phyloP scores from a whole-genome alignment of 441 rosid species.

The Melastoma candidum region DNA sequence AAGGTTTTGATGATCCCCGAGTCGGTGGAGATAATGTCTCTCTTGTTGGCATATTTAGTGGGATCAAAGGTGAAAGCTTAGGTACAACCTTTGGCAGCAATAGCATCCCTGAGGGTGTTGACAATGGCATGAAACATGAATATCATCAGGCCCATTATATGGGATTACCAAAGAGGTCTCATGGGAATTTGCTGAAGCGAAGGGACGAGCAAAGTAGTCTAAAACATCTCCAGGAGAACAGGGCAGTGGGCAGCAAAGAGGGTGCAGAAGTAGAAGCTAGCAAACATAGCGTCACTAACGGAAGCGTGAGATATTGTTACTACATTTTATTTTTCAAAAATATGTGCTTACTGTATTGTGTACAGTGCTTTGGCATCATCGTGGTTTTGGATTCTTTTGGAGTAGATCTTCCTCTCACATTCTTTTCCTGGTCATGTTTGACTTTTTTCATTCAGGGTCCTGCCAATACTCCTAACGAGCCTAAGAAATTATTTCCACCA shows the following conservation, averaged over 20 bases:
- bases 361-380: too few species aligned
- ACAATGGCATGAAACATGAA: conserved; percentile 27
- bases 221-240: conserved; percentile 29
- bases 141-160: conserved; percentile 28
- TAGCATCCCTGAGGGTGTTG: conserved; percentile 23
- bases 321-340: too few species aligned
- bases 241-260: conserved; percentile 25
- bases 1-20: conserved; percentile 34
- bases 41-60: conserved; percentile 27
- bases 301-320: conserved; percentile 45
- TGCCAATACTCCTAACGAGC: too few species aligned
- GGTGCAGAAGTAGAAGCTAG: conserved; percentile 30
- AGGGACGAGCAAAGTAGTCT: conserved; percentile 26
- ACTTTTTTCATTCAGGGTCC: too few species aligned
- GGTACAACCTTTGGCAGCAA: conserved; percentile 31
- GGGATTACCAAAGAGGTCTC: conserved; percentile 39
- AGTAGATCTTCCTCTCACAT: too few species aligned
- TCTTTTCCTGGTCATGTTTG: too few species aligned
- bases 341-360: too few species aligned
- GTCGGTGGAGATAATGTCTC: conserved; percentile 22
- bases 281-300: conserved; percentile 26
- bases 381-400: too few species aligned
- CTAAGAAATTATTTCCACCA: too few species aligned
- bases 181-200: conserved; percentile 31
- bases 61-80: conserved; percentile 32